Evolutionary conservation across 2,329 filamentous ascomycete genomes (phyloP).

Genomic region (Neophaeococcomyces mojaviensis): DNA sequence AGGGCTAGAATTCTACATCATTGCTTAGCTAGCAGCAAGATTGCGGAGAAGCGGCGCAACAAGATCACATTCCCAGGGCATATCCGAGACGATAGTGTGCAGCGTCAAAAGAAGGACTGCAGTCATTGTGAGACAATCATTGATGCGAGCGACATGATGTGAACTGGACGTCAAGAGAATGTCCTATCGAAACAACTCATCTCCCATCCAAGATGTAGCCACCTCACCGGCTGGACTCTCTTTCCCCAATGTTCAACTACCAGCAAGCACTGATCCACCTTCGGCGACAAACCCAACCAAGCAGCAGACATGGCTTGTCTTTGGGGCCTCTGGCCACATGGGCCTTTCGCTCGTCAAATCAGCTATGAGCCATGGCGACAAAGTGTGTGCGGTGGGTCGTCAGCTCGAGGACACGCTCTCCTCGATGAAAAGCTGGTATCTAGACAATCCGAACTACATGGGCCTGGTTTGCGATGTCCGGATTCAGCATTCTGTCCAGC

Average conservation of each 20-base stretch:
- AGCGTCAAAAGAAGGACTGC: no score
- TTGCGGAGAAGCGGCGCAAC: no score
- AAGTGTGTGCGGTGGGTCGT: conserved; percentile 78
- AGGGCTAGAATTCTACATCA: no score
- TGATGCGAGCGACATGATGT: no score
- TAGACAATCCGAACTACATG: conserved; percentile 52
- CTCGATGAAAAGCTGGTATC: conserved; percentile 64
- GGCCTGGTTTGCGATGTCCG: conserved; percentile 87
- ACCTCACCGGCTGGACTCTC: background rate
- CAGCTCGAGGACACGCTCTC: conserved; percentile 67
- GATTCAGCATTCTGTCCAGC: conserved; percentile 66
- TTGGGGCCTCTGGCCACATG: conserved; percentile 96
- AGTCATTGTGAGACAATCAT: no score
- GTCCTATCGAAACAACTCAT: conserved; percentile 1
- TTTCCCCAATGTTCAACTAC: conserved; percentile 53
- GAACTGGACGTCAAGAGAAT: background rate
- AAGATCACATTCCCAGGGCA: no score
- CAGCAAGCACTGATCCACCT: conserved; percentile 79
- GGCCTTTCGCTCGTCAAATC: conserved; percentile 81
- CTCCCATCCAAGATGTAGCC: conserved; percentile 7
- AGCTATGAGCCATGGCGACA: conserved; percentile 71
- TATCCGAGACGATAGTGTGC: no score
- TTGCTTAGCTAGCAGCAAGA: no score
- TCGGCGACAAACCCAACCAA: conserved; percentile 60
- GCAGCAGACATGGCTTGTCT: conserved; percentile 85